Base-by-base conservation (phyloP, 2,329 filamentous ascomycete genomes). In the Scopulariopsis brevicaulis region DNA sequence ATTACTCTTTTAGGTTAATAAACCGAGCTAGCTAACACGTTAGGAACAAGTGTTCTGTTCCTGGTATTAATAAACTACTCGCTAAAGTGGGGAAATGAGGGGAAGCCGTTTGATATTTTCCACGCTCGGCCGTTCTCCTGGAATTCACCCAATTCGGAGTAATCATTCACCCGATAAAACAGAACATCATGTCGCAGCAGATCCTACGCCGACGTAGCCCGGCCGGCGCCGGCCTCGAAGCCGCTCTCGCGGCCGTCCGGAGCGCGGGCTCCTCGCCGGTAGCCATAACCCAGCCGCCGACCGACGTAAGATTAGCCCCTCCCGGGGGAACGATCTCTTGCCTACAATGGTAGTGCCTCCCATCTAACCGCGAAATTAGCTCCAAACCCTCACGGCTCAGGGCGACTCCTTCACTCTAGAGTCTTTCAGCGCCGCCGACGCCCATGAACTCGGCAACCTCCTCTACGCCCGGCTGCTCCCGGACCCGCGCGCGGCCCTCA, bases 401-500 rank as follows among this genome's bases (percentile, higher is more conserved):
- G 70, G 72, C 50, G 71, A 77, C 63, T 74, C 73, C 6, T 74
- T 79, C 66, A 71, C 67, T 0, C 63, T 80, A 25, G 65, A 70
- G 12, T 69, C 78, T 62, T 89, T 89, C 71, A 87, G 84, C 1
- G 73, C 77, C 58, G 72, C 78, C 25, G 84, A 86, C 64, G 86
- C 85, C 55, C 86, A 82, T 75, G 75, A 79, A 37, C 78, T 89
- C 4, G 86, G 86, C 59, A 78, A 79, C 62, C 78, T 84, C 22
- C 77, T 89, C 28, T 81, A 85, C 64, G 79, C 77, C 46, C 78
- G 84, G n/a, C 79, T 89, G 8, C 71, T 80, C 34, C 74, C 78
- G 6, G 75, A 82, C 59, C 65, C 76, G 8, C 63, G 66, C 8
- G 76, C 77, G 53, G 77, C 84, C 0, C 73, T 88, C 37, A 81